Percentiles rank a stretch among this genome's conserved stretches.
These are phyloP conservation scores for Fusarium caatingaense DNA, from an alignment of 2,329 filamentous ascomycete species.

Conservation along the genomic window DNA sequence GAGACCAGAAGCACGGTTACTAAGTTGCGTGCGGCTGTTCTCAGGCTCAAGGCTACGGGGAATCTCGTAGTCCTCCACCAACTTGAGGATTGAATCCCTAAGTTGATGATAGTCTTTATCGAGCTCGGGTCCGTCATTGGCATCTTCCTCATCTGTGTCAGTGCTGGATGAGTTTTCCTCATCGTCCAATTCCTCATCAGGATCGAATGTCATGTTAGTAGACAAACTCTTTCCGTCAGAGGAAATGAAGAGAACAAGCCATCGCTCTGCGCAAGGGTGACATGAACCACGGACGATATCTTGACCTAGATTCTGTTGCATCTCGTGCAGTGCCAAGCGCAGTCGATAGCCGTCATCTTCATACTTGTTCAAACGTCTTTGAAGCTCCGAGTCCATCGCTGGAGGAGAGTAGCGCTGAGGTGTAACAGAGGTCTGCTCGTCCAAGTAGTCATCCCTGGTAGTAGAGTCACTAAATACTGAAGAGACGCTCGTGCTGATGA, in stretches of 20 bases:
- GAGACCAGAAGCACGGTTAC: conserved; percentile 73
- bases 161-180: conserved; percentile 71
- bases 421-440: conserved; percentile 62
- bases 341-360: conserved; percentile 75
- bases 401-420: conserved; percentile 68
- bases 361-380: conserved; percentile 62
- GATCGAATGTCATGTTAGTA: conserved; percentile 77
- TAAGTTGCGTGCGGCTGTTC: conserved; percentile 71
- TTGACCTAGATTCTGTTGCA: conserved; percentile 72
- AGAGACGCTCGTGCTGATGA: conserved; percentile 78
- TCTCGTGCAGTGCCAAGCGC: conserved; percentile 75
- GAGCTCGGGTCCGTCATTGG: conserved; percentile 70
- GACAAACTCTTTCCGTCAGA: conserved; percentile 76
- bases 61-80: conserved; percentile 86
- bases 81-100: conserved; percentile 81
- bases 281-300: conserved; percentile 75
- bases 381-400: conserved; percentile 57
- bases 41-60: conserved; percentile 73
- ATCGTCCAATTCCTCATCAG: conserved; percentile 73
- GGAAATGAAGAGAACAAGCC: conserved; percentile 84
- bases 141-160: conserved; percentile 71
- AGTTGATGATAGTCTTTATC: conserved; percentile 85
- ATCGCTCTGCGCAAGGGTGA: conserved; percentile 84
- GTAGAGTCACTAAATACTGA: conserved; percentile 79
- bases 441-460: conserved; percentile 71